Evolutionary conservation across 2,329 filamentous ascomycete species (phyloP).

Genomic region (Madurella mycetomatis): DNA sequence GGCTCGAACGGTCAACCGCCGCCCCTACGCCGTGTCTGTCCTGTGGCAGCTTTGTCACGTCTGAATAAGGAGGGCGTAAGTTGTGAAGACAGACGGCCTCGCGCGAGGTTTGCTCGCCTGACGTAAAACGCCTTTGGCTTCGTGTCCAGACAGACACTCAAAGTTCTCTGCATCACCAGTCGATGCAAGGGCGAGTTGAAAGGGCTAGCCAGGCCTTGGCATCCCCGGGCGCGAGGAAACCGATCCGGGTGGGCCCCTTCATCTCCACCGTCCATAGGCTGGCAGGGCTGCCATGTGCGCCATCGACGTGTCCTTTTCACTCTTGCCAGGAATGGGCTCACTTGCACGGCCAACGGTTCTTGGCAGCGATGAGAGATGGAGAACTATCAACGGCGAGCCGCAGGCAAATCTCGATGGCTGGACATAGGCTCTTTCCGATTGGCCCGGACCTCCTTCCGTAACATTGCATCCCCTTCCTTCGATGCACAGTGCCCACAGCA

Average conservation of each 20-base stretch:
- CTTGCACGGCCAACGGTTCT: neutral
- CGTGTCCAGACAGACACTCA: neutral
- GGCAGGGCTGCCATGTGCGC: slow-evolving; percentile 14
- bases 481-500: neutral
- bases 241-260: slow-evolving; percentile 8
- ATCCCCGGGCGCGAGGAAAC: slow-evolving; percentile 1
- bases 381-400: neutral
- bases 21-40: neutral
- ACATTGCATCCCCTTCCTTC: neutral
- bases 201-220: slow-evolving; percentile 2
- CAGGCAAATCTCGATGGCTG: neutral
- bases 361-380: neutral
- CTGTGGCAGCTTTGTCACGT: slow-evolving; percentile 8
- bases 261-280: neutral
- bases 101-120: neutral
- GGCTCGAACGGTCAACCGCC: slow-evolving; percentile 4
- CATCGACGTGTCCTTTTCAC: slow-evolving; percentile 11
- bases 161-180: slow-evolving; percentile 10
- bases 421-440: neutral
- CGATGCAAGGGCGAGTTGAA: neutral
- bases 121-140: neutral
- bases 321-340: neutral
- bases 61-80: neutral
- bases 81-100: neutral
- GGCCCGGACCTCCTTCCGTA: slow-evolving; percentile 10